These are phyloP conservation scores for Periconia macrospinosa DNA, from an alignment of 2,329 filamentous ascomycete genomes.

Conservation along the genomic window DNA sequence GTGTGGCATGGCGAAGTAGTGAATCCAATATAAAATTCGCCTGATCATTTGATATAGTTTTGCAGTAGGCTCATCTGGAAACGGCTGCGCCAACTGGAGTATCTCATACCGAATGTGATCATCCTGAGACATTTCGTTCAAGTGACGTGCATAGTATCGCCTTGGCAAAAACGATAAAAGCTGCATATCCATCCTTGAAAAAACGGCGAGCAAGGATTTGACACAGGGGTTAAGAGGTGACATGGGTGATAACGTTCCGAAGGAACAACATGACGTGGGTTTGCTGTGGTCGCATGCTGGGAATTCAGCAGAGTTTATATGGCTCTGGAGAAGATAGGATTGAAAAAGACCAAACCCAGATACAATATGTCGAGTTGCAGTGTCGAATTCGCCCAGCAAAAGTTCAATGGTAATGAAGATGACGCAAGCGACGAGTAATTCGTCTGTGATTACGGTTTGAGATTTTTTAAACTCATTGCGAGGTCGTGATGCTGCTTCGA, in stretches of 20 bases:
- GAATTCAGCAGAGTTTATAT: neutral
- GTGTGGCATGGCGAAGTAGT: neutral
- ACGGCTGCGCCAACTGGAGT: neutral
- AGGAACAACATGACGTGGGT: neutral
- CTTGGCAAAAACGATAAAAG: conserved; percentile 1
- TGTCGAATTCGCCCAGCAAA: conserved; percentile 4
- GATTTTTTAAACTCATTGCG: neutral
- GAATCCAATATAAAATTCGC: conserved; percentile 3
- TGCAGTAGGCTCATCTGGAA: neutral
- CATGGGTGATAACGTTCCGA: neutral
- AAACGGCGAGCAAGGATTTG: conserved; percentile 1
- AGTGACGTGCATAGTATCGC: neutral
- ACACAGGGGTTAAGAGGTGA: neutral
- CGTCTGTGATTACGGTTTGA: neutral
- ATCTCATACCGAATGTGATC: neutral
- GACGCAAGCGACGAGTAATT: conserved; percentile 6
- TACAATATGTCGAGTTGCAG: conserved; percentile 4
- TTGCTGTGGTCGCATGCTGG: neutral
- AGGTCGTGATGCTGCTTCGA: neutral
- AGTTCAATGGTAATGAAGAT: conserved; percentile 10
- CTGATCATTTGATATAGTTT: neutral
- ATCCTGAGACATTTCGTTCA: neutral
- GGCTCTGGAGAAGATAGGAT: neutral
- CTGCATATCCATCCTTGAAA: conserved; percentile 5
- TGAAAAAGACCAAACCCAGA: neutral